Evolutionary conservation across 2,329 filamentous ascomycete genomes (phyloP).

Genomic region (Penicillium aurantiogriseum): DNA sequence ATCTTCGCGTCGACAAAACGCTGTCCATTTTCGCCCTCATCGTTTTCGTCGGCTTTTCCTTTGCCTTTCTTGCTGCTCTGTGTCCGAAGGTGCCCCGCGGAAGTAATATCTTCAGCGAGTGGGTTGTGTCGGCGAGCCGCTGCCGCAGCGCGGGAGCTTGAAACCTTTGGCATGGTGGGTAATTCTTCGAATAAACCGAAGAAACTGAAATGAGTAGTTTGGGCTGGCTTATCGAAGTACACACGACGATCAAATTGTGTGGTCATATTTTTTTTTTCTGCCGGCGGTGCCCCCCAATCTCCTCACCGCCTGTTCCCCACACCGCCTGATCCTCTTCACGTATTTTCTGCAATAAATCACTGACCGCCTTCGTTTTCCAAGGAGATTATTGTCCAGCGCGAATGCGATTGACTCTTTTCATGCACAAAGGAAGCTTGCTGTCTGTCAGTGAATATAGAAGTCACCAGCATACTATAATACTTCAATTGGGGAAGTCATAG

Average conservation of each 20-base stretch:
- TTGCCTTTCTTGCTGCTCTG: constrained; percentile 70
- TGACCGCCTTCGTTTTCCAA: constrained; percentile 6
- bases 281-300: constrained; percentile 23
- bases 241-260: constrained; percentile 36
- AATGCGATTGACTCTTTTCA: background rate
- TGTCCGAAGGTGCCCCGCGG: constrained; percentile 68
- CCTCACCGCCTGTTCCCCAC: background rate
- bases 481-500: background rate
- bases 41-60: constrained; percentile 55
- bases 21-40: constrained; percentile 61
- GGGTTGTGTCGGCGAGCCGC: constrained; percentile 75
- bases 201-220: background rate
- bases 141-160: constrained; percentile 56
- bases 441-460: background rate
- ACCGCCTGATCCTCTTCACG: background rate
- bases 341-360: constrained; percentile 3
- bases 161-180: constrained; percentile 73
- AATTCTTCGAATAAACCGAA: background rate
- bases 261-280: constrained; percentile 39
- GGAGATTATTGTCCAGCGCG: background rate
- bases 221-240: constrained; percentile 9
- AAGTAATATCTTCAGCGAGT: constrained; percentile 80
- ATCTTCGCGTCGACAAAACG: constrained; percentile 83
- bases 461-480: background rate
- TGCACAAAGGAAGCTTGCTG: background rate